Evolutionary conservation across 2,329 filamentous ascomycete genomes (phyloP), one percentile per base, ranked within the genome.

Genomic region (Orbilia blumenaviensis): DNA sequence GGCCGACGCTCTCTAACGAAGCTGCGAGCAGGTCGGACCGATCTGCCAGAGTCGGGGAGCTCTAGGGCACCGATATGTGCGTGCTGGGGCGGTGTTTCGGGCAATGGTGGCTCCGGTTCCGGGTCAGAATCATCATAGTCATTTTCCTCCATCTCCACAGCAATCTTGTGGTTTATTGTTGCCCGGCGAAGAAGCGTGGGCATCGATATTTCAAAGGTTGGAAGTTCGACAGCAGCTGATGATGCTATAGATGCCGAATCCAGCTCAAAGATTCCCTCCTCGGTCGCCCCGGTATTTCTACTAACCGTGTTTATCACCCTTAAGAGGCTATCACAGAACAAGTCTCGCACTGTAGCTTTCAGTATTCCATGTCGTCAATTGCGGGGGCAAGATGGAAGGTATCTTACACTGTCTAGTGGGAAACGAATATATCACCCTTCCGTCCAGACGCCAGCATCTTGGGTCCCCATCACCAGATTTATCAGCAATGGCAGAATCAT

Each of bases 201-300:
- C 72, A 76, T 76, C 2, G 72, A 76, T 12, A 76, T 69, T 38
- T 76, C 72, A 18, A 76, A 76, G 3, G 72, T 54, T 9, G 72
- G 72, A 6, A 76, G 50, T 42, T 76, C 72, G 14, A 76, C 72
- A 9, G 58, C 25, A 52, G 50, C 38, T n/a, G 44, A 14, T 12
- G 41, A 38, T 23, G 38, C 12, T n/a, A 6, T 38, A 1, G 41
- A 64, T 10, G 38, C 29, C 14, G 72, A 69, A 32, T 76, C 72
- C 3, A 76, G 64, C 34, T 76, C 72, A 36, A 76, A 76, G 14
- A 76, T 16, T 2, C 72, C 72, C 12, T 76, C 72, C 14, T 64
- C 64, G 4, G 61, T 44, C 14, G 69, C 64, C 1, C 48, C 64
- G 3, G 64, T 42, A 18, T 27, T 36, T n/a, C 21, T 58, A 12